Base-by-base conservation (phyloP, 78 protist species). In the Dictyostelium capitatum region DNA sequence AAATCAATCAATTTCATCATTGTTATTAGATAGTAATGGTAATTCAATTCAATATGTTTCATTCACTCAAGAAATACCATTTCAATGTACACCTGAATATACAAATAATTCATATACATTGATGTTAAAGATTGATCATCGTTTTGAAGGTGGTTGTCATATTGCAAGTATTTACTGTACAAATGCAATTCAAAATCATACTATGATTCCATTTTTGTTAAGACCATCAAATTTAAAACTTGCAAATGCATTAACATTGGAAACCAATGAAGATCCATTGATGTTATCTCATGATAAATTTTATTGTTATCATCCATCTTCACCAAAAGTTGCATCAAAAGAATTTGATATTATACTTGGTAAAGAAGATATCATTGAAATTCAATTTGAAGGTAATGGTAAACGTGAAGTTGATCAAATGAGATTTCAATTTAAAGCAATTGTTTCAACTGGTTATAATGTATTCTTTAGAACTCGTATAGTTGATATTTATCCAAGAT, bases 71-170 rank as follows among this genome's bases (percentile, higher is more conserved):
- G 93, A 87, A n/a, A 67, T 87, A 9, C 43, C 83, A 19, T 87
- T 72, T 79, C 65, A 64, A 6, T 87, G 93, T 20, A 41, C 73
- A 4, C 57, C 64, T 25, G 84, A 59, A 19, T 53, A 50, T 46
- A 70, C 82, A n/a, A 32, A n/a, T 14, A 23, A 14, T 20, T 6
- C 51, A 43, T 87, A 87, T n/a, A 77, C 57, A 15, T 37, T 87
- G 6, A 59, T 20, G 10, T 48, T 87, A 15, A 87, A 87, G 79
- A 77, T 87, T n/a, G 93, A 87, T 50, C 93, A 87, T 65, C 41
- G 84, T 48, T 64, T 77, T 19, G 93, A 87, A 48, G 93, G 93
- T 59, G 93, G 93, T 41, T 87, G 93, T 51, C 93, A 87, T n/a
- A 87, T 87, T 19, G 93, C 84, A n/a, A 74, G 74, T 8, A 59